Evolutionary conservation across 2,329 filamentous ascomycete species (phyloP), one percentile per base, ranked within the genome.

Genomic region (Salinomyces thailandicus): DNA sequence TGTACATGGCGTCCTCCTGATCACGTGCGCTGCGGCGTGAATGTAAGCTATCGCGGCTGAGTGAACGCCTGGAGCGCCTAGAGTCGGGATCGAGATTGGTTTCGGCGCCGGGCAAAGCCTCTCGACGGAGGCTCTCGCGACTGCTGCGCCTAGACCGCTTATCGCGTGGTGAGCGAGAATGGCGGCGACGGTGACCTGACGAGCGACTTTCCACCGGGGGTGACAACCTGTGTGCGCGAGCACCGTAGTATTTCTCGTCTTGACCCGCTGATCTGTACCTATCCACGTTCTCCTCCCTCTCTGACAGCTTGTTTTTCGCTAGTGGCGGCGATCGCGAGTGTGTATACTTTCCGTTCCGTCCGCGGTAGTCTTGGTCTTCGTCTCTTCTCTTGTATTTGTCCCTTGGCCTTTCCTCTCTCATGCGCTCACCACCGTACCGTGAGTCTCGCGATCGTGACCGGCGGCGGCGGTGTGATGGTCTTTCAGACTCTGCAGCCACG

Each of bases 391-490:
- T 46, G 32, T 51, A 44, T 35, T 52, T 51, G 20, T 49, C 45
- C 11, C 56, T 49, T n/a, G 62, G 57, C 11, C 51, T 44, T 38
- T 45, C 51, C 32, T 42, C 42, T 38, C 54, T 50, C 33, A 49
- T 48, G 24, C 55, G 43, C 24, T 52, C 51, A 15, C 50, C 47
- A 36, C 53, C 47, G 44, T 62, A 61, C 35, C 55, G 49, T 18
- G 59, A 61, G 30, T 64, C 62, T 41, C 45, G 49, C 11, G 64
- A 66, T 11, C 51, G 59, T 22, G 63, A 67, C 33, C 51, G 45
- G 29, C 26, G 35, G 38, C 61, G 62, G 31, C 57, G 61, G 27
- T 30, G 27, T 3, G 27, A 30, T 8, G 11, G 11, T 15, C 27
- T n/a, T 8, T 30, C 27, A 30, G 15, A 13, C 15, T 30, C 14